Evolutionary conservation across 1,284 basidiomycete genomes (phyloP).

Genomic region (Tetrapyrgos nigripes): DNA sequence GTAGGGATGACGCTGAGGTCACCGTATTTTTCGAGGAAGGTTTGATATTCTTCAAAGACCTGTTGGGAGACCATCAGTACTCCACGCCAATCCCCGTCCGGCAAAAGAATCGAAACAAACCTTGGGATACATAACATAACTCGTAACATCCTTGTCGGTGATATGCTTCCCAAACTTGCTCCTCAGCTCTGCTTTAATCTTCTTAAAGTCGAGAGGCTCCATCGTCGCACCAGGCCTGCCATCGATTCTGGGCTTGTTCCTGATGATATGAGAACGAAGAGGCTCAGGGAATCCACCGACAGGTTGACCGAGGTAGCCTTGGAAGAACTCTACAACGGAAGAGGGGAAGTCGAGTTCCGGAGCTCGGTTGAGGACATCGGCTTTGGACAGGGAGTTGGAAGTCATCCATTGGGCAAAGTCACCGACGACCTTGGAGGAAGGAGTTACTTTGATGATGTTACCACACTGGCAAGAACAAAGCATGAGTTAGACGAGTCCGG

Average conservation of each 20-base stretch:
- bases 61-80: constrained; percentile 32
- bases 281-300: constrained; percentile 99
- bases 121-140: constrained; percentile 97
- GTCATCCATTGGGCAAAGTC: constrained; percentile 99
- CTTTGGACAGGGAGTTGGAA: constrained; percentile 88
- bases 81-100: not conserved
- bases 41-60: constrained; percentile 98
- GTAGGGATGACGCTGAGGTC: constrained; percentile 96
- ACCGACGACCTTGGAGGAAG: constrained; percentile 98
- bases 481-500: constrained; percentile 16
- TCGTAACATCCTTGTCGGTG: constrained; percentile 91
- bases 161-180: constrained; percentile 97
- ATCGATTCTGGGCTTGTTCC: constrained; percentile 94
- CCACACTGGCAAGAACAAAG: constrained; percentile 73
- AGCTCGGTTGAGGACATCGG: constrained; percentile 88
- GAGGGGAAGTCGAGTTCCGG: constrained; percentile 97
- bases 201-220: constrained; percentile 93
- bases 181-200: constrained; percentile 92
- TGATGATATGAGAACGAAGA: constrained; percentile 89
- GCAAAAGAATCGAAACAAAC: constrained; percentile 43
- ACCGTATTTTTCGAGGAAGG: constrained; percentile 94
- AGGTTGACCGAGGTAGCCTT: constrained; percentile 96
- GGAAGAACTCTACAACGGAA: constrained; percentile 96
- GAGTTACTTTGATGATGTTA: constrained; percentile 98
- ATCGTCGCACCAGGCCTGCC: constrained; percentile 90